phyloP scores from a whole-genome alignment of 1,284 basidiomycete species.

The Trichosporon ovoides region DNA sequence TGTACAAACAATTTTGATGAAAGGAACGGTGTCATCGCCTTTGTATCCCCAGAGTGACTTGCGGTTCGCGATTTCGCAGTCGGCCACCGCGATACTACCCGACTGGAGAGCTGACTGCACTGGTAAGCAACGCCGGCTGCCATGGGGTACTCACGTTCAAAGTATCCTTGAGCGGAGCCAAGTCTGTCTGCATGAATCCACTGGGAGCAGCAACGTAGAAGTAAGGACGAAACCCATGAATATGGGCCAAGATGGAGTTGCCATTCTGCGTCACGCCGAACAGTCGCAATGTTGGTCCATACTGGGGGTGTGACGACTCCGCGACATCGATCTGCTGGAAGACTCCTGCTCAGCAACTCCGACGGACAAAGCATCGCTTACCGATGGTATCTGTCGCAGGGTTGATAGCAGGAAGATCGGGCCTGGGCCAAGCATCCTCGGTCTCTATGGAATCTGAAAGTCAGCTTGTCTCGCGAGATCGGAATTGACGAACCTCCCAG shows the following conservation, averaged over 20 bases:
- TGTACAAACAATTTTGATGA: constrained; percentile 72
- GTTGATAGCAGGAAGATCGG: constrained; percentile 57
- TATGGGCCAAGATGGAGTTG: constrained; percentile 76
- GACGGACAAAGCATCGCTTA: constrained; percentile 35
- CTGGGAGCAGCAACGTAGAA: constrained; percentile 82
- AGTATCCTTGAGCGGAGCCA: constrained; percentile 60
- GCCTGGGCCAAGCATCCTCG: constrained; percentile 69
- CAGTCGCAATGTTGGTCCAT: constrained; percentile 61
- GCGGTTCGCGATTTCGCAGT: constrained; percentile 61
- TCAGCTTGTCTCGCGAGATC: not conserved
- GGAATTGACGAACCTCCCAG: constrained; percentile 34
- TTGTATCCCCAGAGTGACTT: constrained; percentile 79
- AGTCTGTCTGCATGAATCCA: constrained; percentile 67
- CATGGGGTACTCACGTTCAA: constrained; percentile 62
- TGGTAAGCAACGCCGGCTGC: not conserved
- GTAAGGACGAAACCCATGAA: constrained; percentile 80
- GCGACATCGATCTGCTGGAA: constrained; percentile 95
- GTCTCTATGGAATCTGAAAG: constrained; percentile 43
- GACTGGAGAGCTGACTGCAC: constrained; percentile 33
- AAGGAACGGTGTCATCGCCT: constrained; percentile 70
- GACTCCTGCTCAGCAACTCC: constrained; percentile 35
- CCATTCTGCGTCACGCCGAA: constrained; percentile 85
- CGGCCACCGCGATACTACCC: constrained; percentile 52
- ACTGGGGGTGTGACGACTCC: constrained; percentile 58
- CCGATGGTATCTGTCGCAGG: constrained; percentile 61